Evolutionary conservation across 1,284 basidiomycete species (phyloP), one percentile per base, ranked within the genome.

Genomic region (Leccinum colubrinum): DNA sequence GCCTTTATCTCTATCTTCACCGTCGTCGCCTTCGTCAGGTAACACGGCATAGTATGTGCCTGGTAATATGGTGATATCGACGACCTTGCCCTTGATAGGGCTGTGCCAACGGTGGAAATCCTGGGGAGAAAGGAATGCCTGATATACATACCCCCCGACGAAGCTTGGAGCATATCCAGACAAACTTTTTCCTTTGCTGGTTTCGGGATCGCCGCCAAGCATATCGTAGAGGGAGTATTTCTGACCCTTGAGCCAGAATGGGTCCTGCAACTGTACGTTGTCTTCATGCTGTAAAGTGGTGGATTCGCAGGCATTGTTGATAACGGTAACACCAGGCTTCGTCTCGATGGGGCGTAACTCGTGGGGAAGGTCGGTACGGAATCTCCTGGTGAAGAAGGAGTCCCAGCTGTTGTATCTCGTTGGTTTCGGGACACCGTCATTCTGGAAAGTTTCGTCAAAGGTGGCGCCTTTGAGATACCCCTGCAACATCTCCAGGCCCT

Each of bases 91-190:
- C 7, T 75, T 73, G 14, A 86, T 75, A 6, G 84, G 84, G 25
- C 76, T 73, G 65, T 82, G 80, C 84, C 83, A 86, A 54, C 84
- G 79, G 66, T 86, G 84, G 67, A 82, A 86, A 25, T 77, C 76
- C 5, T 74, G 59, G 0, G 81, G 74, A 39, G 73, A 76, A 51
- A 86, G 77, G 74, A 81, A 86, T 1, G 79, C 81, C 65, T 86
- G 85, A 66, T 80, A 84, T 56, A 85, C 72, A 0, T 82, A 81
- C 1, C 83, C 30, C 30, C 30, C 30, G 30, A 30, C 30, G 30
- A 30, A 30, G 30, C 30, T 30, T 30, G 0, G 30, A 30, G 30
- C 30, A 30, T 30, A 30, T 30, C 30, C 30, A 30, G 30, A 30
- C 30, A 30, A 30, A 4, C 30, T 30, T 30, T 30, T 30, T 30